Evolutionary conservation across 495 filamentous ascomycete genomes (phyloP), one percentile per base, ranked within the genome.

Genomic region (Talaromyces ruber): DNA sequence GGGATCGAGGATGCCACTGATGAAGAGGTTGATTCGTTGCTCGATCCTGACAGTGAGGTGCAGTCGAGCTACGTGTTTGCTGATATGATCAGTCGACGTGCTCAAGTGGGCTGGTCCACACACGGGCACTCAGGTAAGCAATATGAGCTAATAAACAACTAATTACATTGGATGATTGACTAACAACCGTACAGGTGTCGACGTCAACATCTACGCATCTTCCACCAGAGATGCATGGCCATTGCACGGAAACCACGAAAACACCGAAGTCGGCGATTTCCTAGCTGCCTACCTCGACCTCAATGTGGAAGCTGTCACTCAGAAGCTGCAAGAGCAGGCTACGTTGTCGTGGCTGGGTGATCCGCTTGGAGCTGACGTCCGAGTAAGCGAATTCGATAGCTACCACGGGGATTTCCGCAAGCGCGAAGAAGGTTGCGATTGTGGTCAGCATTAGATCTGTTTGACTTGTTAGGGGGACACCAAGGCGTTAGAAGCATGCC

Each of bases 41-140:
- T 91, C n/a, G 71, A 81, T 14, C 67, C 71, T 2, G 67, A 75
- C 12, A 84, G 85, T 0, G 70, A 70, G 0, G 59, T 68, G 7
- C 67, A 71, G 1, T 72, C 86, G 0, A 66, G 76, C 2, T 83
- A 84, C 68, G 74, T 84, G n/a, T 90, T 98, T 66, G 84, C 92
- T 0, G 84, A 90, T 67, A 92, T 97, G 76, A 82, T 98, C 66
- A 93, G 89, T 65, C 81, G 89, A 11, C 81, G 95, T 58, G 89
- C 92, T 3, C 92, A 96, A 70, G 83, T 96, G 54, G 95, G 94
- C 12, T 98, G 95, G 95, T 85, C 80, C 30, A 96, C 91, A 0
- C 92, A 95, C 68, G 92, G 92, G 18, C 92, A 97, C 75, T 91
- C 88, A 45, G 90, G 76, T 77, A 70, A 63, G 63, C 29, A 3